Evolutionary conservation across 202 grass and related monocot species (phyloP).

Genomic region (Setaria viridis): DNA sequence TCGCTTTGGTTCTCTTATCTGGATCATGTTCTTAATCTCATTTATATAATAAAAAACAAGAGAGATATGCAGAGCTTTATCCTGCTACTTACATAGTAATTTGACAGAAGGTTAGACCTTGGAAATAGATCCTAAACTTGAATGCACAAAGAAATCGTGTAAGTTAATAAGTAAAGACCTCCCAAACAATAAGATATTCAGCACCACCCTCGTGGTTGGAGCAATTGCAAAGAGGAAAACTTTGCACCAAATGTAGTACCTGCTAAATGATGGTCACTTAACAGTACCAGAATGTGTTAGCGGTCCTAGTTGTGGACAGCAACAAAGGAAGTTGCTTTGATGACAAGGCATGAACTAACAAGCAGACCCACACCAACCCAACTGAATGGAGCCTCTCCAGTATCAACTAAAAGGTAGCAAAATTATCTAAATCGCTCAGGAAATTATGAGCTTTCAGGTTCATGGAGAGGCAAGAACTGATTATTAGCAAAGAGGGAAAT

Average conservation of each 20-base stretch:
- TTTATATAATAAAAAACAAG: neutral
- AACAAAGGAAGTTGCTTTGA: slow-evolving; percentile 25
- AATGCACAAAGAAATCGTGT: neutral
- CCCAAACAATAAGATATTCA: slow-evolving; percentile 40
- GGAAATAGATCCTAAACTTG: neutral
- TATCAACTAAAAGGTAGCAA: slow-evolving; percentile 24
- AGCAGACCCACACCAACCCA: slow-evolving; percentile 35
- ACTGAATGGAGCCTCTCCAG: slow-evolving; percentile 38
- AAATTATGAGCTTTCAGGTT: neutral
- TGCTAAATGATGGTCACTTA: slow-evolving; percentile 3
- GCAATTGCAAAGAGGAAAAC: slow-evolving; percentile 27
- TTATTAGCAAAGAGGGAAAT: neutral
- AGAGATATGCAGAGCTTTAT: neutral
- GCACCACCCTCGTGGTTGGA: slow-evolving; percentile 27
- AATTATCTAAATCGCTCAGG: slow-evolving; percentile 38
- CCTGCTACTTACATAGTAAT: slow-evolving; percentile 15
- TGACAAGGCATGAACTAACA: slow-evolving; percentile 12
- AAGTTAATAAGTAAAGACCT: neutral
- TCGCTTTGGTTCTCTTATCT: slow-evolving; percentile 26
- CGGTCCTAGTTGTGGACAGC: neutral
- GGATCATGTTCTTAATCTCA: slow-evolving; percentile 25
- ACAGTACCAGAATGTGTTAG: neutral
- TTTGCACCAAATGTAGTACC: slow-evolving; percentile 36
- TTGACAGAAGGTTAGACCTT: neutral
- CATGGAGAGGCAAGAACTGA: neutral